A percentile compares a stretch with the other conserved stretches of the same genome.
These are phyloP conservation scores for Aureobasidium sp. DNA, from an alignment of 2,329 filamentous ascomycete species.

Conservation along the genomic window DNA sequence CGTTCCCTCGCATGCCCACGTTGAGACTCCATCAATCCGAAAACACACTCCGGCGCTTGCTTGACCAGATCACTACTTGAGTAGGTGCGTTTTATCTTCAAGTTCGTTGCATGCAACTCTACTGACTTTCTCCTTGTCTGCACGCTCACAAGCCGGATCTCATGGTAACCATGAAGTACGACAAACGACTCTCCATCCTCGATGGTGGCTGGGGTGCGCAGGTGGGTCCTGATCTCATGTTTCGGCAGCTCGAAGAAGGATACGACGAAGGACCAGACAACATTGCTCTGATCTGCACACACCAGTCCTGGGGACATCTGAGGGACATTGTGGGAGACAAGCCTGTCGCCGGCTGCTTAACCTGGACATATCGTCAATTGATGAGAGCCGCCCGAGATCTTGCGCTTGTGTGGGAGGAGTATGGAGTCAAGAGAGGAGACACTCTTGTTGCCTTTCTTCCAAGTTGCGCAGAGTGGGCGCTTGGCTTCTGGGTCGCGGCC, in stretches of 20 bases:
- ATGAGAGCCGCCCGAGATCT: neutral
- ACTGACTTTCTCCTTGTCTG: neutral
- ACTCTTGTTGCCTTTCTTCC: neutral
- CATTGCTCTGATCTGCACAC: conserved; percentile 2
- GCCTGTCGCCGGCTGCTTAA: neutral
- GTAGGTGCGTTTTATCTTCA: too few relatives aligned
- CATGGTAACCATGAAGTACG: neutral
- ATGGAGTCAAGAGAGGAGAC: neutral
- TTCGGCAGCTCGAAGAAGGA: neutral
- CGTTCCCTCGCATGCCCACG: neutral
- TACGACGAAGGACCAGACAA: neutral
- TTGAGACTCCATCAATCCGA: neutral
- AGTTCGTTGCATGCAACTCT: neutral
- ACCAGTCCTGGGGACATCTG: neutral
- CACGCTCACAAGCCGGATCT: neutral
- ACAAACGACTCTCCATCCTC: neutral
- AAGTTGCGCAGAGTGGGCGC: neutral
- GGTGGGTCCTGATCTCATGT: neutral
- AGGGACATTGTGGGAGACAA: neutral
- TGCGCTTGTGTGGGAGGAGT: neutral
- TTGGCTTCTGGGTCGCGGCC: neutral
- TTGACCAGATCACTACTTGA: neutral
- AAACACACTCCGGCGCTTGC: neutral
- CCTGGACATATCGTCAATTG: conserved; percentile 2
- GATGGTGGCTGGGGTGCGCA: neutral